Percentiles rank a stretch among this genome's conserved stretches.
Conservation (phyloP, 129 eudicot species). For the Chrysanthemum lavandulifolium region DNA sequence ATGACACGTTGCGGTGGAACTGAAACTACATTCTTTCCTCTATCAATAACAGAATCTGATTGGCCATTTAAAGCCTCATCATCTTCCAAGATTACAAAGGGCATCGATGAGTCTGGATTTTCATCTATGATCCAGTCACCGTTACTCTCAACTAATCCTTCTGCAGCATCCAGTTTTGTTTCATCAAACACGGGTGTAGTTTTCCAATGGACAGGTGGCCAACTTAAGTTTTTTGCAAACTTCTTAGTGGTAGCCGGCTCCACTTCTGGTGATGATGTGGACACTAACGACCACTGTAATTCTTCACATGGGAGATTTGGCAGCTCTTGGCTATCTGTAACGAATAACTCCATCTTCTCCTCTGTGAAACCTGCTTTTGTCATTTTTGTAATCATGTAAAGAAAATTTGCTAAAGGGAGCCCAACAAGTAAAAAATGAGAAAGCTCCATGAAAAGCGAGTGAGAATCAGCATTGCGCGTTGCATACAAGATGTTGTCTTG, state of each 20-base stretch:
- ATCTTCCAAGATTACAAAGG: constrained; percentile 24
- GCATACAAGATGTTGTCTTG: constrained; percentile 64
- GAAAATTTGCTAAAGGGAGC: constrained; percentile 78
- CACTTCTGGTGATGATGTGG: constrained; percentile 25
- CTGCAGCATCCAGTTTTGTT: constrained; percentile 6
- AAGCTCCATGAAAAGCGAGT: constrained; percentile 71
- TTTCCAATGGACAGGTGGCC: constrained; percentile 93
- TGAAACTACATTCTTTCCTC: no score
- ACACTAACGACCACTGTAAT: constrained; percentile 52
- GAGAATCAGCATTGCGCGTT: constrained; percentile 60
- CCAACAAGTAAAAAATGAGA: constrained; percentile 57
- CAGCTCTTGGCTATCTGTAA: constrained; percentile 67
- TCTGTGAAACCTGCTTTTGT: constrained; percentile 76
- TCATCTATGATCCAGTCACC: constrained; percentile 16
- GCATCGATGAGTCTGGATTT: constrained; percentile 10
- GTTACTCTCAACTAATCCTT: constrained; percentile 7
- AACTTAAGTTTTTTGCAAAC: constrained; percentile 38
- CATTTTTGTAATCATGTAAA: constrained; percentile 82
- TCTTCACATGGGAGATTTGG: constrained; percentile 72
- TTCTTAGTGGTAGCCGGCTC: no score
- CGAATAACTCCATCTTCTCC: constrained; percentile 68
- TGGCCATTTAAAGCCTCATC: background rate
- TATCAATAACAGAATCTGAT: background rate
- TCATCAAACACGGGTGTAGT: constrained; percentile 73
- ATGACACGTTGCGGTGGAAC: constrained; percentile 36